phyloP scores from a whole-genome alignment of 805 yeast species.

The Pichia paraexigua region DNA sequence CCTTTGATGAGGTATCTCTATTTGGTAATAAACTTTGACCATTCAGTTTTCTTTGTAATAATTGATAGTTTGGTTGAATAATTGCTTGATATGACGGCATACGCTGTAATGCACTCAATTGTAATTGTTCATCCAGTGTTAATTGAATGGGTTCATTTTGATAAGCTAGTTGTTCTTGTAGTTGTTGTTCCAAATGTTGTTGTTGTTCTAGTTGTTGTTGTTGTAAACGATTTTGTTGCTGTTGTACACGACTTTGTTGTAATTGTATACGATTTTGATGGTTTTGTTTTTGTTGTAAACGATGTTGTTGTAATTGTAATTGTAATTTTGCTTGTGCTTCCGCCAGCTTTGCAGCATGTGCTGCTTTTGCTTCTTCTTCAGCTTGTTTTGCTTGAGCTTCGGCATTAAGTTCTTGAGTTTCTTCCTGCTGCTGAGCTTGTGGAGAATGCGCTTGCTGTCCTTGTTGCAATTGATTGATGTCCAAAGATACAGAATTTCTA shows the following conservation, averaged over 20 bases:
- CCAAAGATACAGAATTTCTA: slow-evolving; percentile 8
- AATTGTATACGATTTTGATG: no score
- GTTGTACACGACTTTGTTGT: not conserved
- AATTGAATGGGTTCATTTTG: slow-evolving; percentile 1
- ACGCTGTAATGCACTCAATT: slow-evolving; percentile 24
- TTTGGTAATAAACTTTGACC: slow-evolving; percentile 24
- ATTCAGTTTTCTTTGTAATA: slow-evolving; percentile 22
- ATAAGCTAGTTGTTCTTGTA: not conserved
- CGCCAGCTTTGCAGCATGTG: not conserved
- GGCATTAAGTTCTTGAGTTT: not conserved
- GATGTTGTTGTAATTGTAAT: not conserved
- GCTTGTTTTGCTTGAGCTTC: not conserved
- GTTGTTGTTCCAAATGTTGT: slow-evolving; percentile 1
- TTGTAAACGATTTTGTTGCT: not conserved
- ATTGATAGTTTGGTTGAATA: slow-evolving; percentile 27
- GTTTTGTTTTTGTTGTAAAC: slow-evolving; percentile 1
- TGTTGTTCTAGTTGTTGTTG: slow-evolving; percentile 6
- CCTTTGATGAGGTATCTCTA: slow-evolving; percentile 40
- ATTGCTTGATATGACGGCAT: slow-evolving; percentile 31
- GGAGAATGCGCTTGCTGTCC: slow-evolving; percentile 1
- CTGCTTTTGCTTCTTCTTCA: not conserved
- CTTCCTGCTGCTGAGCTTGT: slow-evolving; percentile 3
- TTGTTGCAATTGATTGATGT: slow-evolving; percentile 8
- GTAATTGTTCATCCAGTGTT: slow-evolving; percentile 24
- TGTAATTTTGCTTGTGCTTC: not conserved